Evolutionary conservation across 129 eudicot species (phyloP).

Genomic region (Ambrosia artemisiifolia): DNA sequence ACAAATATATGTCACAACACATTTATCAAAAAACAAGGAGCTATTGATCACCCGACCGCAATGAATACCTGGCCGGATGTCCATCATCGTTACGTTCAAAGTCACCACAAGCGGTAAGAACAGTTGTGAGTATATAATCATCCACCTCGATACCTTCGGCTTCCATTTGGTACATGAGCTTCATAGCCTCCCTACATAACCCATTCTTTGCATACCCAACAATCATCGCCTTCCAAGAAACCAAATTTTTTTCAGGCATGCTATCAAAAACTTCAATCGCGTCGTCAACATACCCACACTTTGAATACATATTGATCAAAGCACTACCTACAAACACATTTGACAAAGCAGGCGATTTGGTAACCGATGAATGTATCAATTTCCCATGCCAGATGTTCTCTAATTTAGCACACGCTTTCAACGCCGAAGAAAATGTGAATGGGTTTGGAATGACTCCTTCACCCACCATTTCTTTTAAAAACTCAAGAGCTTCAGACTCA

Average conservation of each 20-base stretch:
- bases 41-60: slow-evolving; percentile 30
- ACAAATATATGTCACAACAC: slow-evolving; percentile 9
- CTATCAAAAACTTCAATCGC: slow-evolving; percentile 68
- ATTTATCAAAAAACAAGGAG: not conserved
- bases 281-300: slow-evolving; percentile 75
- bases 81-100: slow-evolving; percentile 43
- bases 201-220: slow-evolving; percentile 85
- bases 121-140: slow-evolving; percentile 70
- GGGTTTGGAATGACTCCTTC: slow-evolving; percentile 83
- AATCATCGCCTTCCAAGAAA: slow-evolving; percentile 82
- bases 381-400: slow-evolving; percentile 64
- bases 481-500: slow-evolving; percentile 74
- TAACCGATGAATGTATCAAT: slow-evolving; percentile 61
- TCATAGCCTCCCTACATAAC: slow-evolving; percentile 70
- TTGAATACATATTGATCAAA: slow-evolving; percentile 76
- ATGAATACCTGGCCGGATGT: slow-evolving; percentile 16
- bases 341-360: slow-evolving; percentile 57
- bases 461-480: slow-evolving; percentile 70
- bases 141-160: slow-evolving; percentile 76
- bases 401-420: slow-evolving; percentile 82
- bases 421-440: slow-evolving; percentile 76
- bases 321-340: slow-evolving; percentile 91
- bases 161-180: slow-evolving; percentile 80
- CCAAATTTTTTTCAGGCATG: slow-evolving; percentile 78
- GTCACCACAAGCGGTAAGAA: slow-evolving; percentile 81